These are phyloP conservation scores for Volvox carteri DNA, from an alignment of 163 green algal species.

Conservation along the genomic window DNA sequence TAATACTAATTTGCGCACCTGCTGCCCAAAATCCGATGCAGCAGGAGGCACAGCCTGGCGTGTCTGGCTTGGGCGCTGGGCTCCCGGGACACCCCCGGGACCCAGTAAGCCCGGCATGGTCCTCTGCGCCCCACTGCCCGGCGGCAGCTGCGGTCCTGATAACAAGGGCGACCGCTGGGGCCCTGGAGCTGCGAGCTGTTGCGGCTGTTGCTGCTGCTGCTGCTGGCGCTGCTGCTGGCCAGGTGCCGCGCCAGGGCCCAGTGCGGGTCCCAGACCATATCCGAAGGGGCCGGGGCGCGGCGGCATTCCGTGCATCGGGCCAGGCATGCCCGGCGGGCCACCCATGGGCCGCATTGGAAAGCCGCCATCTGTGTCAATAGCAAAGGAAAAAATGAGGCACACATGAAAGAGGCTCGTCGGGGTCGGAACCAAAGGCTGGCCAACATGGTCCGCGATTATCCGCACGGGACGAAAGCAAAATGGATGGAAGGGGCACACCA, in stretches of 20 bases:
- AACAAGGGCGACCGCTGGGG: background rate
- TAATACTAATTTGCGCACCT: too few species aligned
- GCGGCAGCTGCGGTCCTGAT: background rate
- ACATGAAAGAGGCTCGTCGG: too few species aligned
- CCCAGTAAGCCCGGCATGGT: background rate
- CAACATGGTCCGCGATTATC: too few species aligned
- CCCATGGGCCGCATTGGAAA: slow-evolving; percentile 10
- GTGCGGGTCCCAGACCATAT: background rate
- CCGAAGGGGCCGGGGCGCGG: background rate
- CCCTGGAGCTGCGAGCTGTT: background rate
- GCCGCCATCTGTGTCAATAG: background rate
- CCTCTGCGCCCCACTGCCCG: background rate
- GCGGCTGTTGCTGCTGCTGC: too few species aligned
- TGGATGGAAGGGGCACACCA: too few species aligned
- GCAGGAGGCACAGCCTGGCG: background rate
- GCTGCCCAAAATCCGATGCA: background rate
- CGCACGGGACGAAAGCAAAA: too few species aligned
- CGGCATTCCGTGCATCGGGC: slow-evolving; percentile 15
- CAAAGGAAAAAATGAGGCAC: background rate
- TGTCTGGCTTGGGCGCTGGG: background rate
- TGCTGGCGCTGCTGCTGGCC: background rate
- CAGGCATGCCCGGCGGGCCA: background rate
- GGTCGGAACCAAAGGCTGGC: too few species aligned
- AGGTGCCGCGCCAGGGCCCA: background rate
- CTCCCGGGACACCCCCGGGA: too few species aligned